Conservation (phyloP, 352 stramenopile species). For the Phytophthora quininea region DNA sequence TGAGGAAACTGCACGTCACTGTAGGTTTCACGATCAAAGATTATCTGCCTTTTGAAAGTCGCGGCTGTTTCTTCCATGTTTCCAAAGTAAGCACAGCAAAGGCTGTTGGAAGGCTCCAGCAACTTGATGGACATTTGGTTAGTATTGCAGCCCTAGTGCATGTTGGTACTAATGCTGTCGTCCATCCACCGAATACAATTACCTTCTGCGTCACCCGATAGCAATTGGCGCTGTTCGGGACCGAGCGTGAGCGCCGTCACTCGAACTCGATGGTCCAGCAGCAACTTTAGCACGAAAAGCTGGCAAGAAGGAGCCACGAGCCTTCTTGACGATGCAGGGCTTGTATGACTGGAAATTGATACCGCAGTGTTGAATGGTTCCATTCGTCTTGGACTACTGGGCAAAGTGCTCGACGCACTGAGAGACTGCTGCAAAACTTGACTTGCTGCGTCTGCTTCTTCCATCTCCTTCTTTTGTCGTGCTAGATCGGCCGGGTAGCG, state of each 20-base stretch:
- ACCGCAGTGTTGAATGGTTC: conserved; percentile 3
- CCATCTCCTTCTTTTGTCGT: conserved; percentile 28
- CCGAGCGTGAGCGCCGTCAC: conserved; percentile 69
- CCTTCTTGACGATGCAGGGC: conserved; percentile 28
- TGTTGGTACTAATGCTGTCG: conserved; percentile 70
- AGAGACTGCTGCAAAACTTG: background rate
- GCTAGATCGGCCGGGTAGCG: conserved; percentile 64
- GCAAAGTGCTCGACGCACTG: background rate
- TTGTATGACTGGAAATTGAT: conserved; percentile 14
- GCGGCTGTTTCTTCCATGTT: background rate
- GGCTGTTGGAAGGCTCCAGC: too few species aligned
- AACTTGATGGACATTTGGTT: too few species aligned
- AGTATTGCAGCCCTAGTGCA: conserved; percentile 36
- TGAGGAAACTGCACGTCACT: background rate
- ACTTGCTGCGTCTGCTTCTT: conserved; percentile 5
- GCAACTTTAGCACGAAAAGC: conserved; percentile 78
- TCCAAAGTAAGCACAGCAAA: background rate
- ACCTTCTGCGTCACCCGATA: conserved; percentile 70
- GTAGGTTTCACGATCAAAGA: background rate
- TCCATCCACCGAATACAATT: conserved; percentile 85
- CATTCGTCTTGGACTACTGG: conserved; percentile 10
- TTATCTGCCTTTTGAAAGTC: background rate
- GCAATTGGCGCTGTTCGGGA: conserved; percentile 65
- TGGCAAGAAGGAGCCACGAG: conserved; percentile 64
- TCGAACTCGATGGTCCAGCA: conserved; percentile 65